Conservation (phyloP, 148 eudicot genomes). For the Rhododendron ovatum region DNA sequence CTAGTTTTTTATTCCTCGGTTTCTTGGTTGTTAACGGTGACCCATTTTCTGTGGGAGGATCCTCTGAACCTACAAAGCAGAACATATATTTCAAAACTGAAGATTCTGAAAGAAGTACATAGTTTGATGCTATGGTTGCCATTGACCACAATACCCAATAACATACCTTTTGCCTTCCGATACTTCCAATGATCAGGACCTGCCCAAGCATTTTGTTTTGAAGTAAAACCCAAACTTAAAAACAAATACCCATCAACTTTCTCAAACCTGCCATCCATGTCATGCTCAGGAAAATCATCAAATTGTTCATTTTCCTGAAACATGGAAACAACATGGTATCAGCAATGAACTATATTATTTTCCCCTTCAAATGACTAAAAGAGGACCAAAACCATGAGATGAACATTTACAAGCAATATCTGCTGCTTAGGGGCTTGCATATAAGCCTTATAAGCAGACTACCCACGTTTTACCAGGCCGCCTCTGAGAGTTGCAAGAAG, state of each 20-base stretch:
- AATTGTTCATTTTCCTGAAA: constrained; percentile 54
- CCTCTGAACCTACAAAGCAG: constrained; percentile 38
- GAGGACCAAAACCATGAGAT: neutral
- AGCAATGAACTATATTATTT: neutral
- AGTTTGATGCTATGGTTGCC: neutral
- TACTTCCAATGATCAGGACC: constrained; percentile 99
- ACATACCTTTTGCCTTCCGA: constrained; percentile 57
- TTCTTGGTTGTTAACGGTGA: constrained; percentile 40
- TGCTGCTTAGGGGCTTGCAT: neutral
- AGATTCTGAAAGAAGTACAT: neutral
- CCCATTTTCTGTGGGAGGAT: constrained; percentile 36
- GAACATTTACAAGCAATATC: neutral
- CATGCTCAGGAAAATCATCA: constrained; percentile 30
- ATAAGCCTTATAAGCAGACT: neutral
- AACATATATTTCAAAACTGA: constrained; percentile 3
- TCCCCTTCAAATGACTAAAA: neutral
- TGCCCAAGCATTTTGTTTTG: constrained; percentile 91
- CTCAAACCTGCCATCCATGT: constrained; percentile 44
- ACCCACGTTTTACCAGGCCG: neutral
- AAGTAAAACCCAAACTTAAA: constrained; percentile 56
- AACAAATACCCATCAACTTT: constrained; percentile 57
- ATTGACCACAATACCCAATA: neutral
- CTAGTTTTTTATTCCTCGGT: constrained; percentile 50
- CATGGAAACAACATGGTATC: neutral
- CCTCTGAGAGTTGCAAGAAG: neutral